These are phyloP conservation scores for Davidsoniella australis DNA, from an alignment of 2,329 filamentous ascomycete species.

Conservation along the genomic window DNA sequence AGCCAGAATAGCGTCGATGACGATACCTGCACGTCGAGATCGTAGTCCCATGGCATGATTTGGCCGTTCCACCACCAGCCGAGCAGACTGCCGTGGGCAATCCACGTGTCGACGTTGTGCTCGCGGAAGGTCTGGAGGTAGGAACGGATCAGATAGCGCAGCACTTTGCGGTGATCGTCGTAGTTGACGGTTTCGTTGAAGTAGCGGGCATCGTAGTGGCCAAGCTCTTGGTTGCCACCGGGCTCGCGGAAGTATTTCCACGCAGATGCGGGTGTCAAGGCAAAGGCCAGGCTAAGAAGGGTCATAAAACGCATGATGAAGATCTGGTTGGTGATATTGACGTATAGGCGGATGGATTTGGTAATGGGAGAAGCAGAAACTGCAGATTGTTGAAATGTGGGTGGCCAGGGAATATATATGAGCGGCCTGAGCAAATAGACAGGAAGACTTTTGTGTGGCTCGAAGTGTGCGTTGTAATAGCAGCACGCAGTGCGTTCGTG, in stretches of 20 bases:
- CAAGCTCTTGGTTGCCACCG: slow-evolving; percentile 38
- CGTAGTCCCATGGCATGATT: slow-evolving; percentile 71
- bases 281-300: slow-evolving; percentile 8
- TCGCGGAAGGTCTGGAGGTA: slow-evolving; percentile 52
- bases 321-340: neutral
- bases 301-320: slow-evolving; percentile 12
- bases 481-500: too few species aligned
- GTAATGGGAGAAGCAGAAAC: too few species aligned
- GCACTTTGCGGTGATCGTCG: slow-evolving; percentile 45
- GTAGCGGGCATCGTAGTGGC: slow-evolving; percentile 60
- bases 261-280: slow-evolving; percentile 8
- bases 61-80: slow-evolving; percentile 80
- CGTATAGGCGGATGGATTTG: neutral
- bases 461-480: too few species aligned
- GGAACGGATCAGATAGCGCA: slow-evolving; percentile 54
- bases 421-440: too few species aligned
- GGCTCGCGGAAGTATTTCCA: slow-evolving; percentile 51
- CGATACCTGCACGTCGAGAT: slow-evolving; percentile 66
- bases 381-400: too few species aligned
- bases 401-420: too few species aligned
- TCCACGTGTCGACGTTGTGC: slow-evolving; percentile 61
- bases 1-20: slow-evolving; percentile 48
- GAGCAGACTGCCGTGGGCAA: slow-evolving; percentile 67
- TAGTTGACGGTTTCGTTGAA: slow-evolving; percentile 48
- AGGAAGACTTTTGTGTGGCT: too few species aligned